Percentiles rank a stretch among this genome's conserved stretches.
Evolutionary conservation across 768 basidiomycete species (phyloP).

Genomic region (Daedaleopsis sinensis): DNA sequence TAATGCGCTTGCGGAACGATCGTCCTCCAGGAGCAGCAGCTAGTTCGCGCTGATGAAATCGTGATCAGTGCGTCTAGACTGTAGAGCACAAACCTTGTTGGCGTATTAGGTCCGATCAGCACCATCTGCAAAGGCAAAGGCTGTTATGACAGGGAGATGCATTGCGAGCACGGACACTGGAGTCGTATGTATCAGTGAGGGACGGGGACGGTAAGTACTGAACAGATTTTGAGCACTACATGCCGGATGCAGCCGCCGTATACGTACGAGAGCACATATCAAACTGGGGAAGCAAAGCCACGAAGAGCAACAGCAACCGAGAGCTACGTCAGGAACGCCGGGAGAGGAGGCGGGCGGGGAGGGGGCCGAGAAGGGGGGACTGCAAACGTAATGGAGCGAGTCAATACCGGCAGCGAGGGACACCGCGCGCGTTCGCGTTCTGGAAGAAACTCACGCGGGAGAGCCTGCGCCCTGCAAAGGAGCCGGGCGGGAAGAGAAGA

Average conservation of each 20-base stretch:
- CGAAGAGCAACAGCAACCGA: conserved; percentile 17
- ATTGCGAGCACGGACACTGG: too few relatives aligned
- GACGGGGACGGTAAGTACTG: neutral
- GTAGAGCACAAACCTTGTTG: too few relatives aligned
- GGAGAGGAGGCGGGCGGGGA: neutral
- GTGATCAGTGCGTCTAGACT: too few relatives aligned
- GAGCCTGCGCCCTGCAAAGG: neutral
- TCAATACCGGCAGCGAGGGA: neutral
- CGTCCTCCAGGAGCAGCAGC: neutral
- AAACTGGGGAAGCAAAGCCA: conserved; percentile 9
- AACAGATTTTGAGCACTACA: conserved; percentile 3
- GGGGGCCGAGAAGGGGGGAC: conserved; percentile 1
- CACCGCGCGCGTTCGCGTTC: neutral
- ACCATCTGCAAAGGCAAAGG: too few relatives aligned
- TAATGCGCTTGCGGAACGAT: neutral
- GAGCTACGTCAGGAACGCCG: neutral
- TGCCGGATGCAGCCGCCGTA: conserved; percentile 17
- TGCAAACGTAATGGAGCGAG: conserved; percentile 5
- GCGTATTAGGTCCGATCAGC: too few relatives aligned
- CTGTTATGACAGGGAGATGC: too few relatives aligned
- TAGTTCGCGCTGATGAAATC: neutral
- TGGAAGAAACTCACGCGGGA: conserved; percentile 5
- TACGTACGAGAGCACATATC: neutral
- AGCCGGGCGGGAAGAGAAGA: neutral
- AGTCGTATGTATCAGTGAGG: too few relatives aligned